phyloP scores from a whole-genome alignment of 305 asterid genomes.

The Fraxinus sp. region DNA sequence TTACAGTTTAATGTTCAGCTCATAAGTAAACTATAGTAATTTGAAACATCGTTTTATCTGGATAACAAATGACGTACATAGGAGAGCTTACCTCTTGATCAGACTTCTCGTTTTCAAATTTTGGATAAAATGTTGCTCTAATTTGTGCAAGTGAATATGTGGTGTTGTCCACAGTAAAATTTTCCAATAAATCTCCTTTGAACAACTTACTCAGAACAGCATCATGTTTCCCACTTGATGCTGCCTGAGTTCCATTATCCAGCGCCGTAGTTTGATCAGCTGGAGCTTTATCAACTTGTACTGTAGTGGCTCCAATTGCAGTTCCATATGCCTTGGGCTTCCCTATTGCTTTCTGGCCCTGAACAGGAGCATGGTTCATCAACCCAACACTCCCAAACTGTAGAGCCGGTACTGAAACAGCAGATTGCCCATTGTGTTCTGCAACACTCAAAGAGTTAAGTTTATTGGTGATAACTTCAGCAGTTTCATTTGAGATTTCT shows the following conservation, averaged over 20 bases:
- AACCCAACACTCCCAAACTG: constrained; percentile 48
- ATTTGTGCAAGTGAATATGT: constrained; percentile 71
- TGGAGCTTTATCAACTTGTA: constrained; percentile 38
- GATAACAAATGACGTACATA: constrained; percentile 19
- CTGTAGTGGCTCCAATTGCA: constrained; percentile 36
- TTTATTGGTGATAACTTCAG: constrained; percentile 42
- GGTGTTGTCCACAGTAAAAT: constrained; percentile 66
- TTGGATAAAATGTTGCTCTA: constrained; percentile 95
- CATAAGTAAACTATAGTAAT: neutral
- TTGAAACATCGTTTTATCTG: constrained; percentile 8
- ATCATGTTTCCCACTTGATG: constrained; percentile 36
- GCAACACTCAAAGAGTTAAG: constrained; percentile 44
- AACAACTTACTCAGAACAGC: constrained; percentile 54
- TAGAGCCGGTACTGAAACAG: constrained; percentile 32
- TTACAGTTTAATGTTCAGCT: neutral
- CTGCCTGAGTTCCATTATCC: constrained; percentile 33
- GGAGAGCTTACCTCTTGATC: constrained; percentile 77
- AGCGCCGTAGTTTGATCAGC: constrained; percentile 24
- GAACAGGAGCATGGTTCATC: constrained; percentile 34
- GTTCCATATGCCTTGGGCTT: constrained; percentile 71
- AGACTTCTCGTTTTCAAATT: constrained; percentile 96
- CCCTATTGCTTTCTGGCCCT: constrained; percentile 52
- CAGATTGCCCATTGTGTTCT: constrained; percentile 44
- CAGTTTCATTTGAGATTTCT: constrained; percentile 35
- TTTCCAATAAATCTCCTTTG: constrained; percentile 56